These are phyloP conservation scores for Aristolochia fimbriata DNA, from an alignment of 164 flowering plant species.

Conservation along the genomic window DNA sequence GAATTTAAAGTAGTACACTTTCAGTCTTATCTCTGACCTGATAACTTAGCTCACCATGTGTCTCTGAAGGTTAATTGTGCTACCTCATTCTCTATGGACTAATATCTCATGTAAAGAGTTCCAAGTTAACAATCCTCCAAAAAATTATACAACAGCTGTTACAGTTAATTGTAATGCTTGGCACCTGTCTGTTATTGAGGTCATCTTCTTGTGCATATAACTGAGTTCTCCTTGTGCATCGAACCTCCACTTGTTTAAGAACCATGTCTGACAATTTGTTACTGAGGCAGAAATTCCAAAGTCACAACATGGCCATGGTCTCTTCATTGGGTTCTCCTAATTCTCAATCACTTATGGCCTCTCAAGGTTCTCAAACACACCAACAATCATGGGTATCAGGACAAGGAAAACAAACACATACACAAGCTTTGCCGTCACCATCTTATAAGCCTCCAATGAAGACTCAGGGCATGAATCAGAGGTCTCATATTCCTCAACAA, in stretches of 20 bases:
- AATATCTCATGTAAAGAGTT: too few relatives aligned
- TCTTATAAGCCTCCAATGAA: conserved; percentile 44
- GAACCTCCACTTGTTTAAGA: background rate
- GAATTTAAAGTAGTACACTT: too few relatives aligned
- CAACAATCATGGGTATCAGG: conserved; percentile 72
- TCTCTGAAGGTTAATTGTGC: too few relatives aligned
- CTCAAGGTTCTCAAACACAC: conserved; percentile 42
- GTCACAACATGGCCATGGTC: conserved; percentile 44
- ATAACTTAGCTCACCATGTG: too few relatives aligned
- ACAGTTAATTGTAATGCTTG: background rate
- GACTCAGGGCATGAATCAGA: conserved; percentile 48
- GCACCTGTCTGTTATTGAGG: background rate
- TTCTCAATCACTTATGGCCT: conserved; percentile 33
- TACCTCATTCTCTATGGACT: too few relatives aligned
- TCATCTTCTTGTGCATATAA: background rate
- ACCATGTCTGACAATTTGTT: background rate
- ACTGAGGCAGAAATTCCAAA: conserved; percentile 53
- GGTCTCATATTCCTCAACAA: conserved; percentile 45
- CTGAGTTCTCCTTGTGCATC: background rate
- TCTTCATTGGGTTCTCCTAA: conserved; percentile 38
- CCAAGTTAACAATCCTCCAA: too few relatives aligned
- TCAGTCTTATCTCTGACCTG: too few relatives aligned
- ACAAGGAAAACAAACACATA: conserved; percentile 42
- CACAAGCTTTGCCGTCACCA: conserved; percentile 57
- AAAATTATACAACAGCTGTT: background rate